These are phyloP conservation scores for Eudorina sp. DNA, from an alignment of 139 green algal species.

Conservation along the genomic window DNA sequence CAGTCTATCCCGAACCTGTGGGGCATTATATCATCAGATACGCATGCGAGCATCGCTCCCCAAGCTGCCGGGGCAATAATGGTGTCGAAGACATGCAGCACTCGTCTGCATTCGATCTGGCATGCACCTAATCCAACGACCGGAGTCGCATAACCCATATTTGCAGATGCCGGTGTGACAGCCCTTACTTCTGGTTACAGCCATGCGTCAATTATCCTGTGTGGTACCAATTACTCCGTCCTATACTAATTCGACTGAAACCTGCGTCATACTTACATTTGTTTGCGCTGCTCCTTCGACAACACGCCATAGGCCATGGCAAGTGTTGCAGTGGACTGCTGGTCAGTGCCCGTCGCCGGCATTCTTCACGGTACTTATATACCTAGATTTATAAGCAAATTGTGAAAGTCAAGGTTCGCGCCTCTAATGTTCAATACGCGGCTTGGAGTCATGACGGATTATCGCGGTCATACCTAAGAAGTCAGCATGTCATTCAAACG, in stretches of 20 bases:
- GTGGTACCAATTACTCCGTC: not conserved
- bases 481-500: too few species aligned
- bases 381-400: not conserved
- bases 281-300: constrained; percentile 13
- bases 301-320: constrained; percentile 38
- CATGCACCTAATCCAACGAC: not conserved
- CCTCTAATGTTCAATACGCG: not conserved
- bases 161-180: too few species aligned
- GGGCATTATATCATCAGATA: not conserved
- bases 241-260: not conserved
- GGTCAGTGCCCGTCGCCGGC: not conserved
- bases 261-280: constrained; percentile 24
- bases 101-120: not conserved
- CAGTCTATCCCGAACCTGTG: constrained; percentile 81
- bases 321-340: not conserved
- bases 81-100: not conserved
- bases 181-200: not conserved
- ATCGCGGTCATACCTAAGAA: not conserved
- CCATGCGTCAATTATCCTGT: not conserved
- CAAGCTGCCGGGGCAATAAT: too few species aligned
- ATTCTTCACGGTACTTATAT: not conserved
- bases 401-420: not conserved
- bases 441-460: not conserved
- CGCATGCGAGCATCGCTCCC: too few species aligned
- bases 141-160: too few species aligned